These are phyloP conservation scores for Sclerotinia glacialis DNA, from an alignment of 2,329 filamentous ascomycete genomes.

Conservation along the genomic window DNA sequence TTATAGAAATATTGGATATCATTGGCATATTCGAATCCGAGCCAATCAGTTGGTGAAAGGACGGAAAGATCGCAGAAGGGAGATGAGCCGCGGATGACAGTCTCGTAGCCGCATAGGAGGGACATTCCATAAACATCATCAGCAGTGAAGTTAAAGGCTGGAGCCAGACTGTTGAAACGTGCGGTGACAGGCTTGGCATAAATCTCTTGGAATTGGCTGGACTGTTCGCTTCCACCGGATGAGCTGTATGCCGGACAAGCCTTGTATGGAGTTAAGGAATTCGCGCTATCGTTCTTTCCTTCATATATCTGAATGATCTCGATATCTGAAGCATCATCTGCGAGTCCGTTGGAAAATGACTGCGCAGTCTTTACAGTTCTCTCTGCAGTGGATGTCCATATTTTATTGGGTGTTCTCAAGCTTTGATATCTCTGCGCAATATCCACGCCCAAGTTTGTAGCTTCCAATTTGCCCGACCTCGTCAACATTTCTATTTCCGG, in stretches of 20 bases:
- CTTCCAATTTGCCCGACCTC: slow-evolving; percentile 32
- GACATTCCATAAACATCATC: slow-evolving; percentile 52
- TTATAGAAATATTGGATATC: slow-evolving; percentile 52
- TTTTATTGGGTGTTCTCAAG: slow-evolving; percentile 46
- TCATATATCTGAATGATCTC: slow-evolving; percentile 47
- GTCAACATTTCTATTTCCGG: slow-evolving; percentile 35
- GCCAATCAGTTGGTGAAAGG: slow-evolving; percentile 48
- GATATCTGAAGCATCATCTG: slow-evolving; percentile 45
- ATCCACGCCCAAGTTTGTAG: slow-evolving; percentile 35
- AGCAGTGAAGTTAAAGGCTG: slow-evolving; percentile 52
- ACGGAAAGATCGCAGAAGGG: slow-evolving; percentile 47
- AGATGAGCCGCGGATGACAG: slow-evolving; percentile 48
- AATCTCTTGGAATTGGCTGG: slow-evolving; percentile 41
- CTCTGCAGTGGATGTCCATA: slow-evolving; percentile 53
- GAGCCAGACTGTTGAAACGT: slow-evolving; percentile 46
- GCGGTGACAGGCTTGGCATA: slow-evolving; percentile 52
- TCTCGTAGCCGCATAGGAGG: slow-evolving; percentile 51
- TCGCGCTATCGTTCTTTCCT: slow-evolving; percentile 47
- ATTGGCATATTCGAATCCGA: slow-evolving; percentile 50
- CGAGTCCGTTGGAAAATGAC: slow-evolving; percentile 48
- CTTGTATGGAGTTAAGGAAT: slow-evolving; percentile 54
- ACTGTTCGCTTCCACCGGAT: slow-evolving; percentile 48
- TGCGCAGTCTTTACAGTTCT: slow-evolving; percentile 49
- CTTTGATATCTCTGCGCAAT: slow-evolving; percentile 36
- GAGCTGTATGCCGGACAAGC: slow-evolving; percentile 52